Evolutionary conservation across 371 early-diverging fungal species (phyloP), one percentile per base, ranked within the genome.

Genomic region (Mortierella sp.): DNA sequence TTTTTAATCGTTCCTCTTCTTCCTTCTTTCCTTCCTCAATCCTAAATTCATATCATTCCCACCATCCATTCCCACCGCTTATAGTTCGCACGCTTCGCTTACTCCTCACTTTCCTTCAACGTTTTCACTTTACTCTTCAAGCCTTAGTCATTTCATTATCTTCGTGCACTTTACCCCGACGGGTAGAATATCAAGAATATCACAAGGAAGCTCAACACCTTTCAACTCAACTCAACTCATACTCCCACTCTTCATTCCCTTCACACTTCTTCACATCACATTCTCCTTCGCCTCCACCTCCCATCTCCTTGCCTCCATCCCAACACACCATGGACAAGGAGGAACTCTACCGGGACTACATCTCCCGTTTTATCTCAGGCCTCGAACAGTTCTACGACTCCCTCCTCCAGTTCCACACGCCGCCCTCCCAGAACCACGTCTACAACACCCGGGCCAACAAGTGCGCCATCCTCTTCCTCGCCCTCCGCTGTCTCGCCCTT

Each of bases 351-450:
- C 79, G 82, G 46, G 77, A 79, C 43, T 55, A 27, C 49, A 54
- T 82, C 70, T 79, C 82, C 4, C 79, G 76, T n/a, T 82, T 86
- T 27, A 72, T 75, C 60, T 86, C 86, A 4, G 86, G 86, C 2
- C 70, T 86, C 48, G 78, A 82, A 65, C 86, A 82, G 24, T 76
- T 84, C 12, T 80, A 71, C 75, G 65, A 80, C 41, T 77, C 80
- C 60, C 68, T 80, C 46, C 49, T 58, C 29, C 63, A 75, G 44
- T 55, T 80, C 54, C 76, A 65, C 48, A 35, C 60, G 43, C 70
- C 55, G 46, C 71, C 49, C 12, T 65, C 32, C 54, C 74, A 56
- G 12, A 44, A 38, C 71, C 49, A 56, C 51, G 32, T 60, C 60
- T 70, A 63, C 56, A 65, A 41, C 6, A 44, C 72, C 43, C 75